Evolutionary conservation across 441 rosid genomes (phyloP).

Genomic region (Gossypium lobatum): DNA sequence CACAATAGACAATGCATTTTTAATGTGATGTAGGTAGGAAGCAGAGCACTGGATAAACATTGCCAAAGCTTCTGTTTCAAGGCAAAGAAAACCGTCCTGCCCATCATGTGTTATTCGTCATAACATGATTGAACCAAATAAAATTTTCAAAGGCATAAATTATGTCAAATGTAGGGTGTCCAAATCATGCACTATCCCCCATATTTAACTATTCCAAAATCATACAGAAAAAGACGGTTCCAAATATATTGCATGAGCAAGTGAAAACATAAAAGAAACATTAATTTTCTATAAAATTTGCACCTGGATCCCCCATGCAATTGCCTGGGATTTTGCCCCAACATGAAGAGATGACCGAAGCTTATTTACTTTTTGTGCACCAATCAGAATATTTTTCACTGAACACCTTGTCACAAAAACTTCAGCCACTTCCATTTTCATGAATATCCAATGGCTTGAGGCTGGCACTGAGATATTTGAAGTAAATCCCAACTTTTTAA

Average conservation of each 20-base stretch:
- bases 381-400: slow-evolving; percentile 43
- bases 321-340: slow-evolving; percentile 46
- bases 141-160: not conserved
- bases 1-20: slow-evolving; percentile 30
- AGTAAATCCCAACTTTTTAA: slow-evolving; percentile 35
- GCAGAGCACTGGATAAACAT: slow-evolving; percentile 40
- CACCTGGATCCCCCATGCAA: slow-evolving; percentile 68
- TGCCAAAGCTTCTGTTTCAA: slow-evolving; percentile 58
- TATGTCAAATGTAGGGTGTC: not conserved
- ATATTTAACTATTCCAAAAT: not conserved
- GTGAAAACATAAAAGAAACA: slow-evolving; percentile 10
- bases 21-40: slow-evolving; percentile 31
- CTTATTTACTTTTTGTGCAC: slow-evolving; percentile 49
- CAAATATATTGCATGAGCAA: slow-evolving; percentile 5
- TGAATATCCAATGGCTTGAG: slow-evolving; percentile 40
- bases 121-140: slow-evolving; percentile 7
- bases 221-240: not conserved
- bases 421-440: slow-evolving; percentile 41
- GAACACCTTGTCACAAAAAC: slow-evolving; percentile 50
- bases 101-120: slow-evolving; percentile 23
- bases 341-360: slow-evolving; percentile 54
- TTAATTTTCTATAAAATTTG: slow-evolving; percentile 20
- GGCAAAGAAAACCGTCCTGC: slow-evolving; percentile 76
- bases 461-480: slow-evolving; percentile 29
- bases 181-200: not conserved